These are phyloP conservation scores for Botrytis porri DNA, from an alignment of 2,329 filamentous ascomycete species.

Conservation along the genomic window DNA sequence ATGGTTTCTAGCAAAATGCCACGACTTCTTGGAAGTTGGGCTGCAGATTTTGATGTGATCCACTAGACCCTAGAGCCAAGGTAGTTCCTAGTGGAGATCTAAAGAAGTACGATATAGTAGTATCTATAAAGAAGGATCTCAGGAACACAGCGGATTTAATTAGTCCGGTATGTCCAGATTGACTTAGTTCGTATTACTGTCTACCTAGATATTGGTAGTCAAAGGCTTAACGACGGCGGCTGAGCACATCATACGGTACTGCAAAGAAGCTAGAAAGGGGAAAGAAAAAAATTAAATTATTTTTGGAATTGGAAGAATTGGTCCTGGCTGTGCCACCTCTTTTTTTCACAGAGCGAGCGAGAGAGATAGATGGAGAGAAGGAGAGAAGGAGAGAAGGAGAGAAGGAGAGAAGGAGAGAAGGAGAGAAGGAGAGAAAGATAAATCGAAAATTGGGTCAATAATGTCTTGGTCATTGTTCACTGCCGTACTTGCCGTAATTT, in stretches of 20 bases:
- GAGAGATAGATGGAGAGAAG: background rate
- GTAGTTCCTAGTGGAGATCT: background rate
- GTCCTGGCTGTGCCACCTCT: background rate
- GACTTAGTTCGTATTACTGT: background rate
- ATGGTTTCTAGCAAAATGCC: constrained; percentile 11
- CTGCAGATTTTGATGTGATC: constrained; percentile 10
- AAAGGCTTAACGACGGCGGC: background rate
- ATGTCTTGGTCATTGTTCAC: constrained; percentile 9
- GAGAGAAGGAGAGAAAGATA: background rate
- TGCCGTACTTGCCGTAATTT: background rate
- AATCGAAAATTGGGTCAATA: background rate
- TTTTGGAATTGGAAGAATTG: background rate
- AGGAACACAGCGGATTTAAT: constrained; percentile 1
- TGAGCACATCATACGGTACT: constrained; percentile 7
- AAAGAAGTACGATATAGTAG: constrained; percentile 1
- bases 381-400: too few relatives aligned
- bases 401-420: too few relatives aligned
- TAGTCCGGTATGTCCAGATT: background rate
- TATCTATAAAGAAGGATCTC: constrained; percentile 1
- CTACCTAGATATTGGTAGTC: background rate
- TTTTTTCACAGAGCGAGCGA: background rate
- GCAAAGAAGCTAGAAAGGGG: background rate
- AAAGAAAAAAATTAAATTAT: background rate
- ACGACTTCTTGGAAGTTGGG: background rate
- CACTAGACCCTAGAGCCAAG: background rate